phyloP scores from a whole-genome alignment of 495 filamentous ascomycete species.

The Aeminium ludgeri region DNA sequence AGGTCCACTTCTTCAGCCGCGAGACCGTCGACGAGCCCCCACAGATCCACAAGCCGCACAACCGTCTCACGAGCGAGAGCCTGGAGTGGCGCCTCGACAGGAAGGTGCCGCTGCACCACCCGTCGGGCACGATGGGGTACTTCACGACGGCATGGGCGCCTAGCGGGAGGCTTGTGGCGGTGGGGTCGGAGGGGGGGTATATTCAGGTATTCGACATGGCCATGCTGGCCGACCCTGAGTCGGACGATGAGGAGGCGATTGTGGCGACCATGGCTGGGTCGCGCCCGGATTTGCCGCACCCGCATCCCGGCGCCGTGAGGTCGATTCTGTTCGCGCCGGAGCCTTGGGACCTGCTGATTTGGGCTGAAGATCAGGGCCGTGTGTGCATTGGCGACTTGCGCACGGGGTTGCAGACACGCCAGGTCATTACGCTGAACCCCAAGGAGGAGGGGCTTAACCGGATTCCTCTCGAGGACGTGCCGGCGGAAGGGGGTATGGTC shows the following conservation, averaged over 20 bases:
- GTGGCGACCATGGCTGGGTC: conserved; percentile 29
- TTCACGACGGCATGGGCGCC: conserved; percentile 60
- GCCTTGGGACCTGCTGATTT: conserved; percentile 80
- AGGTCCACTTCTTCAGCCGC: conserved; percentile 61
- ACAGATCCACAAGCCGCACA: conserved; percentile 15
- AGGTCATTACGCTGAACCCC: conserved; percentile 49
- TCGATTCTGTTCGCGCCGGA: conserved; percentile 83
- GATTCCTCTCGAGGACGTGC: conserved; percentile 22
- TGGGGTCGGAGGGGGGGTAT: conserved; percentile 55
- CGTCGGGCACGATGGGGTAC: conserved; percentile 27
- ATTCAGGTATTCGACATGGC: conserved; percentile 50
- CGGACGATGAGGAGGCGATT: conserved; percentile 28
- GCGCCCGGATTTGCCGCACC: conserved; percentile 22
- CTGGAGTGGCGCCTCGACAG: conserved; percentile 19
- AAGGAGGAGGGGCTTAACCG: conserved; percentile 35
- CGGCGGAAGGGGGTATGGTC: conserved; percentile 28
- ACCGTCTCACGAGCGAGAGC: conserved; percentile 12
- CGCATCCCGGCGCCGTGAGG: conserved; percentile 53
- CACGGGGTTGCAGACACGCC: conserved; percentile 54
- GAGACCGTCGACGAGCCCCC: conserved; percentile 8
- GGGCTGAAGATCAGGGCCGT: conserved; percentile 77
- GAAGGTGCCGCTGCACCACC: conserved; percentile 20
- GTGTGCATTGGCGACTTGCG: conserved; percentile 75
- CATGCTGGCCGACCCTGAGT: conserved; percentile 27
- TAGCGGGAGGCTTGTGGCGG: conserved; percentile 47